Evolutionary conservation across 345 rosid species (phyloP).

Genomic region (Citropsis articulata): DNA sequence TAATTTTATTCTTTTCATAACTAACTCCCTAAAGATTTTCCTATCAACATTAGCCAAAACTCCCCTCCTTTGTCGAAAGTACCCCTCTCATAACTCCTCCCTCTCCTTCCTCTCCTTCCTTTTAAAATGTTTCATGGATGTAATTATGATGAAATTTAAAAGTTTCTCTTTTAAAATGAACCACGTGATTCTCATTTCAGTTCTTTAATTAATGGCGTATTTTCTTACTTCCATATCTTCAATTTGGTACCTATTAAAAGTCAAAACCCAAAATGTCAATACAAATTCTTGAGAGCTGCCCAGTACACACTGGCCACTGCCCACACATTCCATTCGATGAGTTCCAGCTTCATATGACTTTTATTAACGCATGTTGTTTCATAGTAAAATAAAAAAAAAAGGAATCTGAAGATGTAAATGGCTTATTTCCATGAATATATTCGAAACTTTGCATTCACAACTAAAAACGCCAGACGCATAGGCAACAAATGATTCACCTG

Average conservation of each 20-base stretch:
- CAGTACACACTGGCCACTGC: background rate
- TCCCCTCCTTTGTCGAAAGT: too few relatives aligned
- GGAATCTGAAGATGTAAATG: background rate
- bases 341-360: background rate
- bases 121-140: slow-evolving; percentile 10
- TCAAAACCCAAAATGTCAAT: too few relatives aligned
- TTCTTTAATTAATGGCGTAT: background rate
- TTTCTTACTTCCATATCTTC: background rate
- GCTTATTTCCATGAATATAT: background rate
- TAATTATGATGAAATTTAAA: background rate
- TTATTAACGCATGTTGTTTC: background rate
- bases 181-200: slow-evolving; percentile 15
- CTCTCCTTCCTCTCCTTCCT: too few relatives aligned
- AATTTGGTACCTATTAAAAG: background rate
- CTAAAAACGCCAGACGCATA: background rate
- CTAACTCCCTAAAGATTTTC: too few relatives aligned
- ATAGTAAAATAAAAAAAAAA: too few relatives aligned
- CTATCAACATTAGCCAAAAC: too few relatives aligned
- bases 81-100: too few relatives aligned
- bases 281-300: background rate
- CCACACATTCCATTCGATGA: background rate
- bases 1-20: too few relatives aligned
- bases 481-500: background rate
- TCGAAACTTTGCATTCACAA: background rate
- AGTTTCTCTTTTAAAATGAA: slow-evolving; percentile 5